Conservation (phyloP, 2,329 filamentous ascomycete species). For the Talaromyces verruculosus region DNA sequence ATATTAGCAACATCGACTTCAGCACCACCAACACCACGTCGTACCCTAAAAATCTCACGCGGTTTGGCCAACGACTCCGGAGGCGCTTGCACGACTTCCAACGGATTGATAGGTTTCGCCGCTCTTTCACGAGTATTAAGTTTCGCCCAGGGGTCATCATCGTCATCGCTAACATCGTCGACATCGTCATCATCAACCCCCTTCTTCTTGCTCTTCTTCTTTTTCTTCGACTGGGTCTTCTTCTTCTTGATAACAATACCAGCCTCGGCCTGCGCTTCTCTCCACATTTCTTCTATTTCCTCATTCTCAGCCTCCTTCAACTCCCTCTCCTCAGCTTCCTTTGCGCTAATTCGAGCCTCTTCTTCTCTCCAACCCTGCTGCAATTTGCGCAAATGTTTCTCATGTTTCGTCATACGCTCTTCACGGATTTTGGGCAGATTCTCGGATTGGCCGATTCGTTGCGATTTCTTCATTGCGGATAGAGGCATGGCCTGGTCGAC, state of each 20-base stretch:
- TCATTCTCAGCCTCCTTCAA: conserved; percentile 73
- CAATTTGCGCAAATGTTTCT: conserved; percentile 69
- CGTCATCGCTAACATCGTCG: conserved; percentile 53
- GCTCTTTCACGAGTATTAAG: conserved; percentile 60
- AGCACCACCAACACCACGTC: conserved; percentile 63
- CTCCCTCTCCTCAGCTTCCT: conserved; percentile 76
- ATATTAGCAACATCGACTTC: conserved; percentile 67
- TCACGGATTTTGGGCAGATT: conserved; percentile 43
- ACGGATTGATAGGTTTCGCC: conserved; percentile 38
- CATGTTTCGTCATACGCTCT: conserved; percentile 73
- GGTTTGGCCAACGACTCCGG: conserved; percentile 67
- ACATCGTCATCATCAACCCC: conserved; percentile 31
- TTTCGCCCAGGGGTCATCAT: conserved; percentile 75
- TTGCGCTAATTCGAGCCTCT: conserved; percentile 60
- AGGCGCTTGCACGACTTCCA: conserved; percentile 68
- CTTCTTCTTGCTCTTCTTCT: conserved; percentile 46
- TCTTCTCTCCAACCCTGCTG: conserved; percentile 60
- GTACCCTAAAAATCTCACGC: conserved; percentile 64
- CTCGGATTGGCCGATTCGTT: conserved; percentile 25
- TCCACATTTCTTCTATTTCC: conserved; percentile 64
- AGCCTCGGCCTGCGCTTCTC: conserved; percentile 59
- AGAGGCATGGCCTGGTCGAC: conserved; percentile 85
- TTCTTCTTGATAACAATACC: conserved; percentile 53
- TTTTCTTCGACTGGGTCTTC: conserved; percentile 40
- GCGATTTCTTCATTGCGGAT: conserved; percentile 64